Evolutionary conservation across 2,329 filamentous ascomycete species (phyloP), one percentile per base, ranked within the genome.

Genomic region (Endothia cerciana): DNA sequence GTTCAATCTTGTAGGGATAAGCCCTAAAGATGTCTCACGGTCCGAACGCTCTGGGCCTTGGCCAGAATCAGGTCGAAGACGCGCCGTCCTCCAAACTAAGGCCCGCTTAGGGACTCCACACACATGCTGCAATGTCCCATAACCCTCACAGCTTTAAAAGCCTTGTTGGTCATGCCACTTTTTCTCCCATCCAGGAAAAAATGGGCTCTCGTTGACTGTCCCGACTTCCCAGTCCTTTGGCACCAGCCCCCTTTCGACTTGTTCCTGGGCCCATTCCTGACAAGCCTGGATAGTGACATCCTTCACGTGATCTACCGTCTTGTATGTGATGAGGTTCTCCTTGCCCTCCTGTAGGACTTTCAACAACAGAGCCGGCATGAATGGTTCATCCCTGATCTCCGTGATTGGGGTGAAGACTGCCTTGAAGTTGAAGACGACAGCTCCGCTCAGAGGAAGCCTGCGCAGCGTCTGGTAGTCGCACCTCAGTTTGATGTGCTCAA

Each of bases 381-480:
- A 90, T 0, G 91, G 86, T 75, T 97, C 93, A 65, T 90, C 82
- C 2, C 85, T 80, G 65, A 96, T 88, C 69, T 90, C 87, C 0
- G 82, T 74, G 0, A 97, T 75, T 0, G 91, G 90, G 0, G 92
- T 95, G 77, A 96, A 96, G 0, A 95, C 77, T 0, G 90, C 92
- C 74, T 94, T 96, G 85, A 94, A 97, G 76, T 95, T 96, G 80
- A 97, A 97, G 0, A 93, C 85, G 1, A 97, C 81, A 0, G 85
- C 89, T 0, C 86, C 91, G 0, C 90, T 93, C 0, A 97, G 80
- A 0, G 93, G 92, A 0, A 97, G 79, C 2, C 93, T 86, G 1
- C 93, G 87, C 4, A 97, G 79, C 0, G 93, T 97, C 77, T 97
- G 93, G 91, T 92, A 96, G 75, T 97, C 93, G 1, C 95, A 92